Conservation (phyloP, 228 moss, liverwort and hornwort genomes). For the Sphagnum magellanicum region DNA sequence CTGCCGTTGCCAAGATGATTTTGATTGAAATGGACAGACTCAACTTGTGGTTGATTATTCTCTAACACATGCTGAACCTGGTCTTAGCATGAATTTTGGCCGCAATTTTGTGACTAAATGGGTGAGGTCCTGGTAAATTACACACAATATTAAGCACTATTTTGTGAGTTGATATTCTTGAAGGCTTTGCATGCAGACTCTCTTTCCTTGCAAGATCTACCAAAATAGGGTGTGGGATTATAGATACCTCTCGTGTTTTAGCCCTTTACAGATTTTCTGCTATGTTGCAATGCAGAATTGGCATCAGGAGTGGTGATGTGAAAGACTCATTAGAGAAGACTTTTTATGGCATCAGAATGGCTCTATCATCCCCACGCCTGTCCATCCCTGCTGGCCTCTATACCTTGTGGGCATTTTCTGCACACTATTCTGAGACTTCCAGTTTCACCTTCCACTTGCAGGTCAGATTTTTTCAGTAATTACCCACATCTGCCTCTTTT, state of each 20-base stretch:
- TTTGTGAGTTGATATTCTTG: background rate
- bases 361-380: constrained; percentile 1
- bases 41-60: background rate
- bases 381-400: background rate
- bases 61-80: background rate
- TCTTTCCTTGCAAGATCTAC: no score
- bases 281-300: background rate
- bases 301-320: constrained; percentile 4
- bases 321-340: background rate
- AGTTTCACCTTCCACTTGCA: constrained; percentile 60
- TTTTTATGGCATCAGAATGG: background rate
- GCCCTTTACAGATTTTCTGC: no score
- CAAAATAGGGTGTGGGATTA: background rate
- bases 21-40: no score
- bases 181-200: no score
- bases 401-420: constrained; percentile 45
- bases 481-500: background rate
- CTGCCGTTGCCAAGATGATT: no score
- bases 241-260: background rate
- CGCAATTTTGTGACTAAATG: no score
- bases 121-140: no score
- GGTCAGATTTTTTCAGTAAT: constrained; percentile 10
- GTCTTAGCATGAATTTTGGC: background rate
- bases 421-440: constrained; percentile 43
- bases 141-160: background rate